phyloP scores from a whole-genome alignment of 495 filamentous ascomycete genomes.

The Tuber brumale region DNA sequence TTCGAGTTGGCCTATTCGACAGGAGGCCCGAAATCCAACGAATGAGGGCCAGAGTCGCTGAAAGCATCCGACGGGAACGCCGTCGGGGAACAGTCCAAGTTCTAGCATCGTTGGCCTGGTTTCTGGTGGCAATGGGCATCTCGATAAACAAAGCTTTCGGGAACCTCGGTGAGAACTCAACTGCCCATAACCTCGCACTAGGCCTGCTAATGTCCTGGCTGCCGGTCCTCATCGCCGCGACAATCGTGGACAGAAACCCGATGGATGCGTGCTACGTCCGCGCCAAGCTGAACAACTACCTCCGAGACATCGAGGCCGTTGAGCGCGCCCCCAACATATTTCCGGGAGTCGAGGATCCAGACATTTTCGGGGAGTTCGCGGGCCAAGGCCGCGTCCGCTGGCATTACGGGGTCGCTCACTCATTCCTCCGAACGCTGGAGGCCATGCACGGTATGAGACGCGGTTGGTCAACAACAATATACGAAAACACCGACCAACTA shows the following conservation, averaged over 20 bases:
- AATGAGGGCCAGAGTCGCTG: slow-evolving; percentile 1
- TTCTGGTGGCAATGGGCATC: slow-evolving; percentile 43
- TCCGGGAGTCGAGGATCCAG: slow-evolving; percentile 1
- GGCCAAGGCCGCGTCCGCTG: slow-evolving; percentile 49
- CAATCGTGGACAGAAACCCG: slow-evolving; percentile 50
- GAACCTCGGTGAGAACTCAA: slow-evolving; percentile 43
- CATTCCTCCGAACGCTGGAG: slow-evolving; percentile 47
- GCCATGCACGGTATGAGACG: slow-evolving; percentile 4
- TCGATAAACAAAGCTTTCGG: slow-evolving; percentile 48
- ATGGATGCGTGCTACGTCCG: slow-evolving; percentile 43
- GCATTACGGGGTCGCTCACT: slow-evolving; percentile 48
- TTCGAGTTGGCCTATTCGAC: slow-evolving; percentile 29
- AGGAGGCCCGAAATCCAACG: slow-evolving; percentile 9
- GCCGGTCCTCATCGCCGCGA: slow-evolving; percentile 47
- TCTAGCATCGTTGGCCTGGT: slow-evolving; percentile 27
- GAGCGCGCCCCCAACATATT: not conserved
- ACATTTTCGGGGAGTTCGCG: slow-evolving; percentile 45
- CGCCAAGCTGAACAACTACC: slow-evolving; percentile 41
- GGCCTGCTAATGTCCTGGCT: slow-evolving; percentile 49
- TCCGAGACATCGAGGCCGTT: slow-evolving; percentile 40
- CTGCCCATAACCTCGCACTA: slow-evolving; percentile 48
- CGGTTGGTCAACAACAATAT: slow-evolving; percentile 5
- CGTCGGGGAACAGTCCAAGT: slow-evolving; percentile 25
- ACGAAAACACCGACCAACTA: not conserved
- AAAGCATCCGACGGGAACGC: slow-evolving; percentile 10